Evolutionary conservation across 805 yeast species (phyloP), one percentile per base, ranked within the genome.

Genomic region (Suhomyces sp.): DNA sequence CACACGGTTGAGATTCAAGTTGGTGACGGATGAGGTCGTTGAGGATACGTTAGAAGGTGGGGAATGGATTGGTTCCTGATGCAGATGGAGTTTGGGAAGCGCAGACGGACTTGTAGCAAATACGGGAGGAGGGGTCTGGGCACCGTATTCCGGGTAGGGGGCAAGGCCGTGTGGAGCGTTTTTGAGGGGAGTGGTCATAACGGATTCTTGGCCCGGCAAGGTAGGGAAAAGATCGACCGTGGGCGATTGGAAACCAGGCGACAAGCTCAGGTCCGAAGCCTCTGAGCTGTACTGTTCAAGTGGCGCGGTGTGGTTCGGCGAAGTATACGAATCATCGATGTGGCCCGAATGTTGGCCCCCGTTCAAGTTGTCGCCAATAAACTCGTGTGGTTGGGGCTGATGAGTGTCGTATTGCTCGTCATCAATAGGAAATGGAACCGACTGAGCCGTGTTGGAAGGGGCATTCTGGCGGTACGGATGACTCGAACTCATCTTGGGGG

Each of bases 1-100:
- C 13, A 10, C 42, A 19, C 29, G 48, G 44, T 53, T 59, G 51
- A 67, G 54, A 54, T 67, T 67, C 48, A 72, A 59, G 57, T 72
- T 71, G 24, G 75, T 70, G 5, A 71, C 69, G 9, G 75, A 70
- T 1, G 75, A 71, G 9, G 71, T 62, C 12, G 74, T 63, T 26
- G 73, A 68, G 24, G 67, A 50, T 2, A 71, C 66, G 45, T 62
- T 62, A 36, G 71, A 67, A 10, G 62, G 58, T 1, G 75, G 74
- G 9, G 70, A 64, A 5, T 49, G 47, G 17, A 60, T 47, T 44
- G 38, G 45, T 46, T 54, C 44, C 38, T 56, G 24, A 19, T 36
- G 41, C 17, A 36, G 41, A n/a, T 38, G 23, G 24, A 17, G 23
- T 38, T 19, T 38, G 13, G 42, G 42, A 38, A 38, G 23, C 6